Conservation (phyloP, 1,139 yeast species). For the Yamadazyma taylorii region DNA sequence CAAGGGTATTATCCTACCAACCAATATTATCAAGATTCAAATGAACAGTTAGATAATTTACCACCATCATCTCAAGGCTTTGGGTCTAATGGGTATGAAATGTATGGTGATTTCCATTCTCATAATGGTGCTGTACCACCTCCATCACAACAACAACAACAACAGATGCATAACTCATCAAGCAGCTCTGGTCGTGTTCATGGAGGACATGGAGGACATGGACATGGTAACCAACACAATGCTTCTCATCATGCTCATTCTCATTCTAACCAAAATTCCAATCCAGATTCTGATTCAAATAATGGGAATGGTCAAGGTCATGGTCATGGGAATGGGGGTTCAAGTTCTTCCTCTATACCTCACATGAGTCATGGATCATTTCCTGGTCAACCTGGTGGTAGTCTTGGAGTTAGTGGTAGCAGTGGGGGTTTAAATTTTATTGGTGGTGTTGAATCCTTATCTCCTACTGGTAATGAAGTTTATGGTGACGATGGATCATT, state of each 20-base stretch:
- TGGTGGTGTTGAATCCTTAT: constrained; percentile 15
- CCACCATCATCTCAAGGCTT: neutral
- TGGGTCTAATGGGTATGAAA: constrained; percentile 11
- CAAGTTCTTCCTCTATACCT: neutral
- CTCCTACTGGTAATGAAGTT: constrained; percentile 23
- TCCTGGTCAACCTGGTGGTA: constrained; percentile 5
- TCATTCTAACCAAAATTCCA: neutral
- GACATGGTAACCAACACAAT: neutral
- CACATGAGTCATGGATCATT: neutral
- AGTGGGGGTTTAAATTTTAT: constrained; percentile 8
- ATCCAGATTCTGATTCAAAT: constrained; percentile 1
- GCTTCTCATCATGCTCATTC: neutral
- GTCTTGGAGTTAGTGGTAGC: constrained; percentile 1
- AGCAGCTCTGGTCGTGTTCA: neutral
- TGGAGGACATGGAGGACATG: too few species aligned
- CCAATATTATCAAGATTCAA: constrained; percentile 28
- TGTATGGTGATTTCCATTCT: constrained; percentile 5
- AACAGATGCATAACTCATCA: neutral
- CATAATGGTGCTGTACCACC: too few species aligned
- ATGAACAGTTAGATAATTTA: constrained; percentile 13
- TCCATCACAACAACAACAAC: neutral
- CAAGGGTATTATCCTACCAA: constrained; percentile 27
- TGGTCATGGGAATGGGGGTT: neutral
- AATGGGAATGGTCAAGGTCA: constrained; percentile 6
- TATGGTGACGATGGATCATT: constrained; percentile 26